Evolutionary conservation across 306 rosid species (phyloP), one percentile per base, ranked within the genome.

Genomic region (Geum urbanum): DNA sequence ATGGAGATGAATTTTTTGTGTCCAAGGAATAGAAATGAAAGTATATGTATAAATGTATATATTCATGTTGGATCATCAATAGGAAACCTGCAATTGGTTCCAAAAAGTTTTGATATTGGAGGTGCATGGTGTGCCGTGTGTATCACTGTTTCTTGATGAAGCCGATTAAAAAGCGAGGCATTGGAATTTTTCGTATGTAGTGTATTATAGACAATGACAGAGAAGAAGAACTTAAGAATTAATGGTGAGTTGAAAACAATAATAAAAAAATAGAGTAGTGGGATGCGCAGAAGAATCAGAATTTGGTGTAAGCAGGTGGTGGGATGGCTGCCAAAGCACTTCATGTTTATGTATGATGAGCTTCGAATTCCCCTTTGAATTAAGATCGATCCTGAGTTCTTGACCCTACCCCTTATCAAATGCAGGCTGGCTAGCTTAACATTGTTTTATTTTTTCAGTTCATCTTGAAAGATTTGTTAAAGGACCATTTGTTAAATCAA

Each of bases 371-470:
- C 39, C 48, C 18, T 40, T 18, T 19, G 59, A 40, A 41, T 46
- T 58, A 69, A 82, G 60, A 55, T 12, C 19, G 57, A 72, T 69
- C 41, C 65, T 4, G 84, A 76, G 57, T 69, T 69, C 41, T 64
- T 6, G 84, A 76, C 89, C 95, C 86, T 77, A 84, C 88, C 27
- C 27, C 27, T 47, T 77, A 73, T 71, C 79, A 47, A 65, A 43
- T 68, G 49, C 88, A 85, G 79, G 61, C 79, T 81, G 90, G 22
- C 69, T 11, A 14, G 43, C 12, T 24, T 32, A 19, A 45, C 64
- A 0, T 35, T 35, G 0, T 1, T 55, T 79, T 32, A 32, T 71
- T 70, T 71, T 79, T 77, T 69, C 66, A 66, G 48, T 62, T 70
- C 55, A 70, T 74, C 60, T 75, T 51, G 61, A 77, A 77, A 80